These are phyloP conservation scores for Acacia acuminata DNA, from an alignment of 306 rosid species.

Conservation along the genomic window DNA sequence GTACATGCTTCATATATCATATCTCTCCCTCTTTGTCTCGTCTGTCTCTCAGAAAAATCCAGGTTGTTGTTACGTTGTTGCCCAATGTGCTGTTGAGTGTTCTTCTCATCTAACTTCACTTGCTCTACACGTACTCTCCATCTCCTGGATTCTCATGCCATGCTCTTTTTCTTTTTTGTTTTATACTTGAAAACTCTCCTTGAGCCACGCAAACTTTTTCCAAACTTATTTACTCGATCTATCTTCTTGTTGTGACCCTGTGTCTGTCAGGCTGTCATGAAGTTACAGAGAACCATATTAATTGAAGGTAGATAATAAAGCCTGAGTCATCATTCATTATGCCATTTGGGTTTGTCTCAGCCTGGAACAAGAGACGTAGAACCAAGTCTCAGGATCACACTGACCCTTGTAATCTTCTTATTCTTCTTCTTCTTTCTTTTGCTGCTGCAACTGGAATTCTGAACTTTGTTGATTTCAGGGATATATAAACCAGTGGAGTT, in stretches of 20 bases:
- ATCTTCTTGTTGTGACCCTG: neutral
- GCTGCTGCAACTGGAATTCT: too few relatives aligned
- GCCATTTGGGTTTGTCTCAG: conserved; percentile 91
- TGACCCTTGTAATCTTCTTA: conserved; percentile 66
- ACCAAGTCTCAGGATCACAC: conserved; percentile 75
- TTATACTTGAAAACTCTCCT: conserved; percentile 30
- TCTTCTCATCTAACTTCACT: conserved; percentile 56
- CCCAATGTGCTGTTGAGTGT: conserved; percentile 52
- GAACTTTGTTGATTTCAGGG: conserved; percentile 55
- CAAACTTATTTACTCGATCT: conserved; percentile 16
- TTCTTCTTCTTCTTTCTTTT: neutral
- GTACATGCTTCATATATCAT: conserved; percentile 44
- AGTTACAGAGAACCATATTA: conserved; percentile 18
- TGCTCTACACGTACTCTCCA: conserved; percentile 54
- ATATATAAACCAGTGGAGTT: conserved; percentile 69
- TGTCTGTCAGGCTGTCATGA: conserved; percentile 24
- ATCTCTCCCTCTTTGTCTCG: conserved; percentile 20
- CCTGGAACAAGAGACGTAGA: conserved; percentile 95
- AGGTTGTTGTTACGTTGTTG: conserved; percentile 71
- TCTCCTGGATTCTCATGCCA: conserved; percentile 32
- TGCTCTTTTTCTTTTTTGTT: conserved; percentile 26
- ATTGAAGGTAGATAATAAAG: conserved; percentile 24
- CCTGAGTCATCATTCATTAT: conserved; percentile 31
- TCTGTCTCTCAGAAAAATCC: conserved; percentile 1
- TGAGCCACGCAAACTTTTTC: conserved; percentile 21